These are phyloP conservation scores for Nepenthes mirabilis DNA, from an alignment of 148 eudicot species.

Conservation along the genomic window DNA sequence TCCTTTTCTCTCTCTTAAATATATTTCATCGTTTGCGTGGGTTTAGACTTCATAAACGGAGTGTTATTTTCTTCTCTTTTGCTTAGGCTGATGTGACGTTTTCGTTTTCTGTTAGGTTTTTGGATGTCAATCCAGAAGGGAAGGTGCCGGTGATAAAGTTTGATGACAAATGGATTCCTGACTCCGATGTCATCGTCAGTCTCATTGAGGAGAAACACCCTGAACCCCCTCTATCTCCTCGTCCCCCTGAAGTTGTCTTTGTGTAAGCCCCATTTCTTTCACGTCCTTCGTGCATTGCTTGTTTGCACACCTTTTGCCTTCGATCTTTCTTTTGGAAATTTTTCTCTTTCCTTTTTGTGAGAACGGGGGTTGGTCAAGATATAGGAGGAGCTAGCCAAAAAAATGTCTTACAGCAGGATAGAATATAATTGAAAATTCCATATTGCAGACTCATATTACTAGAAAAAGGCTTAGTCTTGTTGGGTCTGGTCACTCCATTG, in stretches of 20 bases:
- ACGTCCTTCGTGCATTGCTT: not conserved
- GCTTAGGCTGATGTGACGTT: not conserved
- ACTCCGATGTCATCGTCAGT: conserved; percentile 71
- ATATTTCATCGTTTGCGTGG: not conserved
- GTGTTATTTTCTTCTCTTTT: not conserved
- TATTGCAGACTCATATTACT: too few relatives aligned
- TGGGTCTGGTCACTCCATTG: too few relatives aligned
- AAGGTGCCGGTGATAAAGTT: conserved; percentile 64
- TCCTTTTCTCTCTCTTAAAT: not conserved
- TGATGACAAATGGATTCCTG: conserved; percentile 64
- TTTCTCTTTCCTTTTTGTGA: not conserved
- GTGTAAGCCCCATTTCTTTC: conserved; percentile 34
- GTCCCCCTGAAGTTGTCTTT: conserved; percentile 46
- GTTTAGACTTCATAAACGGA: not conserved
- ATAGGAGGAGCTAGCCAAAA: too few relatives aligned
- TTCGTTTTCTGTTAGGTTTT: conserved; percentile 33
- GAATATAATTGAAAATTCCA: too few relatives aligned
- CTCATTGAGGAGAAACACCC: conserved; percentile 66
- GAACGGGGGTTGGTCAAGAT: too few relatives aligned
- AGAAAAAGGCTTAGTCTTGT: too few relatives aligned
- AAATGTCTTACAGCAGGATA: too few relatives aligned
- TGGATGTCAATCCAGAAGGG: conserved; percentile 62
- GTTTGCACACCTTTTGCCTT: not conserved
- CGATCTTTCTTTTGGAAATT: not conserved
- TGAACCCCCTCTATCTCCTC: conserved; percentile 41